These are phyloP conservation scores for Oryza meyeriana DNA, from an alignment of 176 grass and related monocot genomes.

Conservation along the genomic window DNA sequence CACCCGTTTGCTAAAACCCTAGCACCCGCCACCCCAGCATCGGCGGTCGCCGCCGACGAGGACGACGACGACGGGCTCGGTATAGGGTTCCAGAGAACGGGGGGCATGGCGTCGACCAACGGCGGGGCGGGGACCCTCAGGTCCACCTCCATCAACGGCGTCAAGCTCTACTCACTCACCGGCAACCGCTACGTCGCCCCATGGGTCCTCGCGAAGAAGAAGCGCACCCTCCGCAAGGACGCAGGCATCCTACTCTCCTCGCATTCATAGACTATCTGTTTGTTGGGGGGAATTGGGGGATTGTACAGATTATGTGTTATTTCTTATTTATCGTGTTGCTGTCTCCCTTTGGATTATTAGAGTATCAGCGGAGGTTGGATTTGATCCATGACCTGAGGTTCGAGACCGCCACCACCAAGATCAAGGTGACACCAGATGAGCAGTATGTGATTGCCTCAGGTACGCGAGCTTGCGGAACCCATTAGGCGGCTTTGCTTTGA, in stretches of 20 bases:
- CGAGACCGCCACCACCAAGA: slow-evolving; percentile 70
- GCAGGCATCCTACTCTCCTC: slow-evolving; percentile 26
- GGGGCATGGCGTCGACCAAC: slow-evolving; percentile 28
- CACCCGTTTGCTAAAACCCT: slow-evolving; percentile 42
- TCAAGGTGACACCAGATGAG: slow-evolving; percentile 68
- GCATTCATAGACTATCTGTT: not conserved
- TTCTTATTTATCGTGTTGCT: not conserved
- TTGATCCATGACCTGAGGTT: slow-evolving; percentile 88
- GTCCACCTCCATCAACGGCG: slow-evolving; percentile 77
- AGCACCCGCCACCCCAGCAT: not conserved
- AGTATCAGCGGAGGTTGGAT: slow-evolving; percentile 71
- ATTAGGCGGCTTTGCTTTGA: not conserved
- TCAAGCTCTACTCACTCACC: slow-evolving; percentile 74
- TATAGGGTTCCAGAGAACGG: not conserved
- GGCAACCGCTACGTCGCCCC: slow-evolving; percentile 51
- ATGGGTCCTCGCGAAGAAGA: slow-evolving; percentile 73
- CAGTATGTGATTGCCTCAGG: slow-evolving; percentile 87
- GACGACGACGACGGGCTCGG: not conserved
- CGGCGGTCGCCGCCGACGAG: not conserved
- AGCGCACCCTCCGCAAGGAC: slow-evolving; percentile 66
- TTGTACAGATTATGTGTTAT: not conserved
- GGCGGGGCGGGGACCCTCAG: slow-evolving; percentile 51
- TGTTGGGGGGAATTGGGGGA: too few relatives aligned
- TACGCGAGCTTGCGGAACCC: slow-evolving; percentile 5
- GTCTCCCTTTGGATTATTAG: slow-evolving; percentile 36